Base-by-base conservation (phyloP, 768 basidiomycete species). In the Chalciporus chontae region DNA sequence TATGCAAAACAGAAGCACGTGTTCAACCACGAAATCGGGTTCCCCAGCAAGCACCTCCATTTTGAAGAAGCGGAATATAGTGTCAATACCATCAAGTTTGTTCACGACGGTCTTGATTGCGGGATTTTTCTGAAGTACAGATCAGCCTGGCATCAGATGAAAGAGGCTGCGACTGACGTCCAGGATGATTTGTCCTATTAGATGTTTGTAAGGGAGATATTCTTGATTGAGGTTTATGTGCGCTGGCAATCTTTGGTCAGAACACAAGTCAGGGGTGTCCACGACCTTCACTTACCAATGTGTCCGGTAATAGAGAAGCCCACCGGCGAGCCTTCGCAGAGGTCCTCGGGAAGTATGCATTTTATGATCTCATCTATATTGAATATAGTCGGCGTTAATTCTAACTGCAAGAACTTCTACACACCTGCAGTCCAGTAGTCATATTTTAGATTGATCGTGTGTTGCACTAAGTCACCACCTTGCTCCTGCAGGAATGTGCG, bases 1-100 rank as follows among this genome's bases (percentile, higher is more conserved):
- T 27, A 29, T 36, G 45, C 24, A 21, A 3, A 24, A 21, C 27
- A n/a, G 10, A 71, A 85, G 50, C 58, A 95, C 95, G 69, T 92
- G 88, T 59, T 88, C 81, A 5, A 97, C 94, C 19, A 93, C 59
- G 64, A 85, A 93, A 60, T 96, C 78, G 1, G 84, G 79, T 50
- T 94, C 87, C 1, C 96, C 96, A 0, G 95, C 96, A 36, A 99
- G 74, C 6, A 98, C 74, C 59, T 99, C 96, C 96, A 99, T 98
- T 58, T 88, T 77, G 67, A 99, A 99, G 56, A 94, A 87, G 17
- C 96, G 84, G 66, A 94, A 99, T 64, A 85, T 75, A 23, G 75
- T 82, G 61, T 93, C 83, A 47, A 97, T 97, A 34, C 69, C 81
- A 56, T 94, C 81, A 31, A 96, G 71, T 69, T 98, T 99, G 73